Percentiles rank a stretch among this genome's conserved stretches.
Evolutionary conservation across 257 asterid species (phyloP).

Genomic region (Solanum arcanum): DNA sequence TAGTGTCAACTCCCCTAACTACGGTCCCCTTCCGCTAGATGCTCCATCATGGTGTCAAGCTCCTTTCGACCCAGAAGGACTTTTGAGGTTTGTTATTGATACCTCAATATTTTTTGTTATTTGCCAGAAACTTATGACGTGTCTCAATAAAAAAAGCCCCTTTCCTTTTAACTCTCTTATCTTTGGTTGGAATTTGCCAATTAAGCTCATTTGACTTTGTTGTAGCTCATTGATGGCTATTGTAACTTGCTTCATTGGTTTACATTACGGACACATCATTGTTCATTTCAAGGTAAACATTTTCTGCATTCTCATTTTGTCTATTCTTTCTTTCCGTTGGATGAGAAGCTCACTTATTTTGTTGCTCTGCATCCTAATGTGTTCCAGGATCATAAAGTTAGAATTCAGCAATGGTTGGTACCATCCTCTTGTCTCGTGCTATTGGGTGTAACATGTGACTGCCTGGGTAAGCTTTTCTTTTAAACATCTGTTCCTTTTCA

Average conservation of each 20-base stretch:
- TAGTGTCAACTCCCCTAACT: slow-evolving; percentile 61
- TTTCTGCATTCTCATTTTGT: not conserved
- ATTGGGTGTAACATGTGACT: slow-evolving; percentile 28
- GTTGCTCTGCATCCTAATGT: not conserved
- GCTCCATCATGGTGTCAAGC: slow-evolving; percentile 78
- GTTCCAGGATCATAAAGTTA: slow-evolving; percentile 50
- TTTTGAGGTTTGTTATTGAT: slow-evolving; percentile 39
- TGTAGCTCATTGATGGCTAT: slow-evolving; percentile 62
- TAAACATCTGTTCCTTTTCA: not conserved
- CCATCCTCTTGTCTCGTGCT: slow-evolving; percentile 31
- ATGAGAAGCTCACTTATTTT: not conserved
- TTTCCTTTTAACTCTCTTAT: not conserved
- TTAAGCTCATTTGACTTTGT: slow-evolving; percentile 13
- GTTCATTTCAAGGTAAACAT: slow-evolving; percentile 51
- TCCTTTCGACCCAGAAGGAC: slow-evolving; percentile 74
- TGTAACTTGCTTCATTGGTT: slow-evolving; percentile 47
- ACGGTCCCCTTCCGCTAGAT: slow-evolving; percentile 57
- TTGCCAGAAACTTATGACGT: not conserved
- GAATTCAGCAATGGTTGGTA: slow-evolving; percentile 44
- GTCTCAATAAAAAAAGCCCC: not conserved
- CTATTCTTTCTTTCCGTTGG: not conserved
- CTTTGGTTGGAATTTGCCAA: not conserved
- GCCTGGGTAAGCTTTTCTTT: slow-evolving; percentile 25
- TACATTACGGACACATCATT: slow-evolving; percentile 55
- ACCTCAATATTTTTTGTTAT: not conserved